A percentile compares a stretch with the other conserved stretches of the same genome.
These are phyloP conservation scores for Suillus lakei DNA, from an alignment of 768 basidiomycete genomes.

Conservation along the genomic window DNA sequence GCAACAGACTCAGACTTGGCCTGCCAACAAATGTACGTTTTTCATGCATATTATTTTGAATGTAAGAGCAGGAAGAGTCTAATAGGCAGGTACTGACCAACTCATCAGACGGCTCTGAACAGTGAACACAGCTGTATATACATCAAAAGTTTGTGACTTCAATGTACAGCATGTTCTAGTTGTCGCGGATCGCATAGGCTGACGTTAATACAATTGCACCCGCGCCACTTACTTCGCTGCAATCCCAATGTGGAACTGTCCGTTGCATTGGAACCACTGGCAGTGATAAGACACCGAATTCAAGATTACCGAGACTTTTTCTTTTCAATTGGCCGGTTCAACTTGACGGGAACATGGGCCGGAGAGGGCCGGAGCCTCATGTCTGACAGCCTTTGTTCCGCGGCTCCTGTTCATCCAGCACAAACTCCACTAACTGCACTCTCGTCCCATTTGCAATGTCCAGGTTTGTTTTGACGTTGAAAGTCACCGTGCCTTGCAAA, in stretches of 20 bases:
- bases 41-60: neutral
- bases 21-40: neutral
- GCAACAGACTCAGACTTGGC: neutral
- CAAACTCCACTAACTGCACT: neutral
- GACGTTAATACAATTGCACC: neutral
- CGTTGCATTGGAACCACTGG: no score
- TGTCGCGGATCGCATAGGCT: neutral
- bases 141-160: neutral
- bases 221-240: neutral
- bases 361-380: no score
- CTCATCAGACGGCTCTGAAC: neutral
- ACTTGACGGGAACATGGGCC: no score
- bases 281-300: no score
- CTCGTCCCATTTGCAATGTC: neutral
- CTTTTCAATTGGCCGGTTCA: no score
- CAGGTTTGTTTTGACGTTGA: neutral
- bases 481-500: neutral
- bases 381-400: neutral
- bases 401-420: neutral
- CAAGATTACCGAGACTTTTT: no score
- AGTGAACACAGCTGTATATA: neutral
- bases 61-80: neutral
- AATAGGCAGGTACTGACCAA: neutral
- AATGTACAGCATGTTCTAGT: neutral
- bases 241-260: no score